These are phyloP conservation scores for Helotiales sp. DNA, from an alignment of 2,329 filamentous ascomycete species.

Conservation along the genomic window DNA sequence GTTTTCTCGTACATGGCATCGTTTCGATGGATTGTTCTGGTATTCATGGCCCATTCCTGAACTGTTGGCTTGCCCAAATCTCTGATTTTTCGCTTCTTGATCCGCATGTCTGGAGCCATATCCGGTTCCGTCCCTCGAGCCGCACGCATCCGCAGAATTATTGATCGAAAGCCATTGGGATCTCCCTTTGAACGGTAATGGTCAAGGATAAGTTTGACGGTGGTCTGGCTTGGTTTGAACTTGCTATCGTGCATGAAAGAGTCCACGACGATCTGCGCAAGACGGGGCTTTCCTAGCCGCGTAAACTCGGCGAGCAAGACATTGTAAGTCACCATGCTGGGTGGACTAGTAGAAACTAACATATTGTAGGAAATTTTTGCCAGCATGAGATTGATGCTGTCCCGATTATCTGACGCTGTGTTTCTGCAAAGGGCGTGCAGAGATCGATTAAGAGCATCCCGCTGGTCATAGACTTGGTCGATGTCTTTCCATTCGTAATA, in stretches of 20 bases:
- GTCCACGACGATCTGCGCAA: constrained; percentile 59
- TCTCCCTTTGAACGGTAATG: constrained; percentile 38
- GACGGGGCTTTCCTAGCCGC: constrained; percentile 52
- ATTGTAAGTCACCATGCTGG: constrained; percentile 74
- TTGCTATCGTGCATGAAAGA: constrained; percentile 52
- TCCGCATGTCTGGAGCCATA: constrained; percentile 23
- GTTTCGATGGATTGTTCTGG: constrained; percentile 30
- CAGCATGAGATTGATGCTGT: constrained; percentile 37
- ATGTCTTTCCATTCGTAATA: constrained; percentile 28
- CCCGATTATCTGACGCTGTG: constrained; percentile 16
- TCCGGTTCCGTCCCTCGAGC: constrained; percentile 9
- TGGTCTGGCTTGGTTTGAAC: constrained; percentile 36
- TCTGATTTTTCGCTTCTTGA: constrained; percentile 25
- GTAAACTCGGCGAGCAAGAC: constrained; percentile 70
- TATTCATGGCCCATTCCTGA: constrained; percentile 35
- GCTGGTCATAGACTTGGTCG: constrained; percentile 25
- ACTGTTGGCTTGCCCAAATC: constrained; percentile 18
- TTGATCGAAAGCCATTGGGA: constrained; percentile 32
- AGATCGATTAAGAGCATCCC: constrained; percentile 34
- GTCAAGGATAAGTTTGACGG: constrained; percentile 39
- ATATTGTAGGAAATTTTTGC: constrained; percentile 65
- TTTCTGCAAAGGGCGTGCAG: constrained; percentile 31
- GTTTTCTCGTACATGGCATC: constrained; percentile 34
- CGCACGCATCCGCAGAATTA: constrained; percentile 40
- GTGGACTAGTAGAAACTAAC: constrained; percentile 63